phyloP scores from a whole-genome alignment of 129 eudicot species.

The Artemisia tridentata region DNA sequence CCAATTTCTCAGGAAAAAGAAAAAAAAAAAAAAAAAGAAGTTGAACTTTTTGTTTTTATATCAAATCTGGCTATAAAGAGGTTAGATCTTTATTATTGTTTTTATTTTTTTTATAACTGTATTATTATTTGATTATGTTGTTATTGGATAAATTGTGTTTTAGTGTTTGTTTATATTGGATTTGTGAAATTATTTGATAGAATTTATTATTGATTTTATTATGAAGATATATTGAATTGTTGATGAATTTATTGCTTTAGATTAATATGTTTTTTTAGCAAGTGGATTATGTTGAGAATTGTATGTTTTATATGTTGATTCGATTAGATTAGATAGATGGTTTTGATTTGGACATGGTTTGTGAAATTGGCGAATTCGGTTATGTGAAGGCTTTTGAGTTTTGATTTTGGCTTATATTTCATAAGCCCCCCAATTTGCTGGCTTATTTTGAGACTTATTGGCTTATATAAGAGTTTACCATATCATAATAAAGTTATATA shows the following conservation, averaged over 20 bases:
- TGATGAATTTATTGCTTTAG: conserved; percentile 2
- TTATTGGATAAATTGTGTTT: conserved; percentile 3
- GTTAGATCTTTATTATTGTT: conserved; percentile 29
- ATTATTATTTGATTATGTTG: conserved; percentile 4
- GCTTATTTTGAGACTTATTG: too few species aligned
- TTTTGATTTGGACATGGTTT: conserved; percentile 8
- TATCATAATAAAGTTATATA: too few species aligned
- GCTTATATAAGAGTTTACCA: too few species aligned
- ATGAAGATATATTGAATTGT: not conserved
- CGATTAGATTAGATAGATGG: not conserved
- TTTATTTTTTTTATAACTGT: not conserved
- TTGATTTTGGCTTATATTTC: too few species aligned
- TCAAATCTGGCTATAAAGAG: conserved; percentile 67
- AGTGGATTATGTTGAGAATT: conserved; percentile 3
- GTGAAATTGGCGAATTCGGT: not conserved
- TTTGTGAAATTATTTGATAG: not conserved
- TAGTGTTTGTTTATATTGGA: not conserved
- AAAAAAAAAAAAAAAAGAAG: not conserved
- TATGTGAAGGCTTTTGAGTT: too few species aligned
- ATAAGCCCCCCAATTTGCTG: too few species aligned
- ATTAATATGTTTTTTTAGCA: conserved; percentile 10
- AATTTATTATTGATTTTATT: not conserved
- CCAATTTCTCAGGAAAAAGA: conserved; percentile 15
- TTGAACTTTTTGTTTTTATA: not conserved
- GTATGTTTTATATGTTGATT: conserved; percentile 18